A percentile compares a stretch with the other conserved stretches of the same genome.
These are phyloP conservation scores for Eucalyptus sp. DNA, from an alignment of 345 rosid genomes.

Conservation along the genomic window DNA sequence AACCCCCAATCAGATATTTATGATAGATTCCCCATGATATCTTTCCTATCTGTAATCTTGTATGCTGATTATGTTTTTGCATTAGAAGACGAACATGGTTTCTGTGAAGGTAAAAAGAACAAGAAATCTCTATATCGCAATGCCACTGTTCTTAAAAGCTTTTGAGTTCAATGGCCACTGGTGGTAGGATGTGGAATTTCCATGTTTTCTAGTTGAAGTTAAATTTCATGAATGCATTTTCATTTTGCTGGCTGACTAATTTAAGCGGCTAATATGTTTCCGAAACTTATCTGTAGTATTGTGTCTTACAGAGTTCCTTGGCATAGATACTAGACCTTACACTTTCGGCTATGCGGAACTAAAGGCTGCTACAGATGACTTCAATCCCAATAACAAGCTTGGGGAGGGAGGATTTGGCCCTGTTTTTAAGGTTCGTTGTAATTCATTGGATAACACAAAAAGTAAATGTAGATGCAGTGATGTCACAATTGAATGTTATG, in stretches of 20 bases:
- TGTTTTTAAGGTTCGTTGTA: conserved; percentile 17
- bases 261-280: not conserved
- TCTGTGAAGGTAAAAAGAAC: not conserved
- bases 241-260: not conserved
- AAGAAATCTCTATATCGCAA: not conserved
- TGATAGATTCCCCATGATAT: not conserved
- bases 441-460: not conserved
- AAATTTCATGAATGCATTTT: not conserved
- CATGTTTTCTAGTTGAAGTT: not conserved
- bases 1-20: not conserved
- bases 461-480: not conserved
- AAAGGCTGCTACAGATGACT: conserved; percentile 53
- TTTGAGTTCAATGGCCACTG: not conserved
- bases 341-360: conserved; percentile 55
- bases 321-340: conserved; percentile 40
- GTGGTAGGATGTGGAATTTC: not conserved
- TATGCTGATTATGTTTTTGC: not conserved
- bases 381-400: conserved; percentile 49
- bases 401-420: conserved; percentile 94
- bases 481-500: not conserved
- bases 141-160: not conserved
- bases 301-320: conserved; percentile 24
- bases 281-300: not conserved
- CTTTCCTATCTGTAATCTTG: not conserved
- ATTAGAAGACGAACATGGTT: not conserved